Evolutionary conservation across 768 basidiomycete genomes (phyloP), one percentile per base, ranked within the genome.

Genomic region (Rhodotorula kratochvilovae): DNA sequence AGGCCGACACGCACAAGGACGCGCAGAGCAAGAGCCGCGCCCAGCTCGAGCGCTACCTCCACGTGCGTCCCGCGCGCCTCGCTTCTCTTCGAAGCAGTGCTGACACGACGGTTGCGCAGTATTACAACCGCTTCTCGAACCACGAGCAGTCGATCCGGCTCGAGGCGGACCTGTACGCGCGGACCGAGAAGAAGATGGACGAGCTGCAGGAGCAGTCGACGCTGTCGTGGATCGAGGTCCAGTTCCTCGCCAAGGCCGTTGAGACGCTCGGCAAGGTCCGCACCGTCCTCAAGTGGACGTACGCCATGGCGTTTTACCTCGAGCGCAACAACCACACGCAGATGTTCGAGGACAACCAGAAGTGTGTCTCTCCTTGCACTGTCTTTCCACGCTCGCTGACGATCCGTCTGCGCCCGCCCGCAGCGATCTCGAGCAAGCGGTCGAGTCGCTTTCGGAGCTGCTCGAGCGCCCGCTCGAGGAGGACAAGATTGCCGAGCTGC

Each of bases 161-260:
- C 61, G 93, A 95, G 27, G 80, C 90, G 25, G 92, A 97, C 74
- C 83, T 98, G 53, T 95, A 94, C 80, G 85, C 85, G 66, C 93
- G 93, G 83, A 97, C 95, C 21, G 94, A 99, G 85, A 93, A 95
- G 86, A 97, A 97, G 87, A 99, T 99, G 96, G 93, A 97, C 81
- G 92, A 96, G 82, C 95, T 98, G 89, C 96, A 98, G 83, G 86
- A 92, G 73, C 89, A 88, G 19, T 92, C 91, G 4, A 85, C 87
- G 66, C 82, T 99, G 50, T 93, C 92, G 4, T 99, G 96, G 96
- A 99, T 99, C 76, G 94, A 99, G 81, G 93, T 88, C 42, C 95
- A 98, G 82, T 99, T 99, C 81, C 94, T 96, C 86, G 93, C 92
- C 84, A 94, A 94, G 81, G 96, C 96, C 1, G 94, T 97, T 8